These are phyloP conservation scores for Auricularia cornea DNA, from an alignment of 768 basidiomycete species.

Conservation along the genomic window DNA sequence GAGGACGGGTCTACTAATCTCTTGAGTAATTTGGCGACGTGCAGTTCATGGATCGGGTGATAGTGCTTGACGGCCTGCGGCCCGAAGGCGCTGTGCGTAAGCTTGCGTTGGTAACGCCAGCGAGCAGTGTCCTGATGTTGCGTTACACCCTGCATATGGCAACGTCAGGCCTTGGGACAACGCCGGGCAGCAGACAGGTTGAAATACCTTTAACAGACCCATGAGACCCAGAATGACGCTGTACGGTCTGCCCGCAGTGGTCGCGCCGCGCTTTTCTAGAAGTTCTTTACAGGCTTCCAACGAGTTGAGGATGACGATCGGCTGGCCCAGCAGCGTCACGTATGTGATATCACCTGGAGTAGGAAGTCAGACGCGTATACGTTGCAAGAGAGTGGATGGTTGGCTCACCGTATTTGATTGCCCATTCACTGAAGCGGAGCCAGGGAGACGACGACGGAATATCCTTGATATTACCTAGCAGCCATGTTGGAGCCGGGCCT, in stretches of 20 bases:
- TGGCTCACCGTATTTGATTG: neutral
- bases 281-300: neutral
- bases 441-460: neutral
- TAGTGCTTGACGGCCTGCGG: neutral
- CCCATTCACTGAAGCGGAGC: neutral
- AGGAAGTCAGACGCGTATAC: neutral
- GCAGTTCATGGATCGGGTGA: neutral
- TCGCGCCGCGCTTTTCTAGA: neutral
- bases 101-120: neutral
- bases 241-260: neutral
- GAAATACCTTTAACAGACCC: neutral
- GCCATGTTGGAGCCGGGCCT: neutral
- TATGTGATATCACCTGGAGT: neutral
- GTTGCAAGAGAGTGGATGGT: neutral
- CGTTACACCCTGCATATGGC: neutral
- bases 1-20: neutral
- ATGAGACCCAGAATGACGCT: neutral
- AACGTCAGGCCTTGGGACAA: too few relatives aligned
- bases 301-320: constrained; percentile 5
- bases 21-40: neutral
- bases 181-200: too few relatives aligned
- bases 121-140: neutral
- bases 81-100: neutral
- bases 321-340: neutral
- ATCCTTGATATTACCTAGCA: neutral